These are phyloP conservation scores for Berberis vulgaris DNA, from an alignment of 164 flowering plant species.

Conservation along the genomic window DNA sequence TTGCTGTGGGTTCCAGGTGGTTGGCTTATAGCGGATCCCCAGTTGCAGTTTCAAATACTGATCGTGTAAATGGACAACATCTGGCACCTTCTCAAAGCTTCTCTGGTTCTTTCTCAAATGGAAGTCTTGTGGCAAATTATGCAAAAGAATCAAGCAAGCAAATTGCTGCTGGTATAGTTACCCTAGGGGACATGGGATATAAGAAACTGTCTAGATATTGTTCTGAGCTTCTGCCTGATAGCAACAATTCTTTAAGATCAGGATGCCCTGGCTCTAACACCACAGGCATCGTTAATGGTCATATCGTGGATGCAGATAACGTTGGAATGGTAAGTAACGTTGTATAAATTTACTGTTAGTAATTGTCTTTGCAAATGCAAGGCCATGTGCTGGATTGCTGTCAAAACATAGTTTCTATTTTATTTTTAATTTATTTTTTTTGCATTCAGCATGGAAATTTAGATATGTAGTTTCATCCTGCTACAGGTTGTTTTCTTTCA, in stretches of 20 bases:
- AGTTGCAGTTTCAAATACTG: conserved; percentile 27
- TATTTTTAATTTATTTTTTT: no score
- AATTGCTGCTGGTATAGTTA: conserved; percentile 47
- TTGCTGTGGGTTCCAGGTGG: conserved; percentile 69
- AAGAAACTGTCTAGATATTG: conserved; percentile 49
- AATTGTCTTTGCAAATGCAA: no score
- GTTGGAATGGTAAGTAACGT: no score
- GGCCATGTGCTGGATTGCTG: no score
- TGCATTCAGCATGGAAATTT: no score
- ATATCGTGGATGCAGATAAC: conserved; percentile 24
- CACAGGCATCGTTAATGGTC: conserved; percentile 35
- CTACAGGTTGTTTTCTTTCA: no score
- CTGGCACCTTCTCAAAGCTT: conserved; percentile 37
- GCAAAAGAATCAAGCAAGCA: conserved; percentile 61
- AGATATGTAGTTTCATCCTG: no score
- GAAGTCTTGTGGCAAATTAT: conserved; percentile 48
- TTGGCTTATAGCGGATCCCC: conserved; percentile 48
- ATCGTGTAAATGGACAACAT: conserved; percentile 47
- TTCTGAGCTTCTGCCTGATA: conserved; percentile 63
- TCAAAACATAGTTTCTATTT: no score
- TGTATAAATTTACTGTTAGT: no score
- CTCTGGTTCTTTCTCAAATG: conserved; percentile 42
- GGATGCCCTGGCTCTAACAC: conserved; percentile 21
- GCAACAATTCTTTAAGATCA: conserved; percentile 24
- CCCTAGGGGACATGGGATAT: conserved; percentile 54